Evolutionary conservation across 2,329 filamentous ascomycete species (phyloP), one percentile per base, ranked within the genome.

Genomic region (Tolypocladium endophyticum): DNA sequence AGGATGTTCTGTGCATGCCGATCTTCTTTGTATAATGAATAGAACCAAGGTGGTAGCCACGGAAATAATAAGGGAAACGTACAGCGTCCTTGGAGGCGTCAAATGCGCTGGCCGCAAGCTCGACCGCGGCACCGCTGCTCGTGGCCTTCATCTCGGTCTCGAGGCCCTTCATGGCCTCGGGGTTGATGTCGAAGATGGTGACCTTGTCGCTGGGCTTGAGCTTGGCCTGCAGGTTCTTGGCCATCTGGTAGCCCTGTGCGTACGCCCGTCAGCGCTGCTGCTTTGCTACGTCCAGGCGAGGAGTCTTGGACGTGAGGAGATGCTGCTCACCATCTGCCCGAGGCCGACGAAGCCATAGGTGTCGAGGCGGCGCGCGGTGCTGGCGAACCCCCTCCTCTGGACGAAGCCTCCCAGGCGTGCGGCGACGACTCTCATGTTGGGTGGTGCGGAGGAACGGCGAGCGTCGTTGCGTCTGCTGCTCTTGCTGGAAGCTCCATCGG

Each of bases 291-390:
- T 5, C 3, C 9, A 11, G 36, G 33, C 16, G 47, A 11, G 14
- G 30, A n/a, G n/a, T n/a, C n/a, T n/a, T n/a, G 6, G 12, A 12
- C 20, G 43, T 25, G 5, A n/a, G 50, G 43, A 54, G 4, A n/a
- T 4, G 67, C 76, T 4, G 67, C 76, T 36, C 72, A 85, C 82
- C 83, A 86, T 86, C 63, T 85, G 82, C 7, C 83, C 83, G 18
- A 86, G 71, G 18, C 83, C 83, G 59, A 86, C 78, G 66, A 86
- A 85, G 66, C 78, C 82, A 72, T 84, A 85, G 53, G 71, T 79
- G 53, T 84, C 80, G 58, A 79, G 67, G 60, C 79, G 72, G 35
- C 73, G 68, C 14, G 77, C 59, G 56, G 82, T 77, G 12, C 73
- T 75, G 25, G 81, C 78, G 67, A 85, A 85, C n/a, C 72, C 71